Evolutionary conservation across 1,139 yeast species (phyloP).

Genomic region (Lodderomyces metapsilosis): DNA sequence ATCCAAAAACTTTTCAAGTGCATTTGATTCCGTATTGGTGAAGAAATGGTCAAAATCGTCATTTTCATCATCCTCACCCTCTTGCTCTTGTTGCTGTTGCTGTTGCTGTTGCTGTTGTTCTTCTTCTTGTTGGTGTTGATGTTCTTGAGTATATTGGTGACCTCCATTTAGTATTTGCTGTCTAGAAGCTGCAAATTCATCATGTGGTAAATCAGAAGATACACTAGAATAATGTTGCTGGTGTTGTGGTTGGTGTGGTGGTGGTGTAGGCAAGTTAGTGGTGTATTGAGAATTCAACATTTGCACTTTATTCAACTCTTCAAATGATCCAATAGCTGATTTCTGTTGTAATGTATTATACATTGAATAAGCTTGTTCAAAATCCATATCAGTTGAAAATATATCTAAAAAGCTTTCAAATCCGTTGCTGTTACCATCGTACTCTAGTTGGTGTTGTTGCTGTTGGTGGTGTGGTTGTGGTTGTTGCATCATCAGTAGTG

Average conservation of each 20-base stretch:
- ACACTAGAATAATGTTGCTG: slow-evolving; percentile 4
- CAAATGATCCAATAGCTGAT: slow-evolving; percentile 35
- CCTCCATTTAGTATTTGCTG: slow-evolving; percentile 14
- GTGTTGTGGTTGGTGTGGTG: slow-evolving; percentile 6
- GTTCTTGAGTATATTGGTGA: neutral
- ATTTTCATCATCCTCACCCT: slow-evolving; percentile 15
- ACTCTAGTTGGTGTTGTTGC: neutral
- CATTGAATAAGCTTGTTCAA: slow-evolving; percentile 47
- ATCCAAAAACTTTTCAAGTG: slow-evolving; percentile 45
- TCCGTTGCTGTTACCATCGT: slow-evolving; percentile 3
- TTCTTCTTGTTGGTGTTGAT: neutral
- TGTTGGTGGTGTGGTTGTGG: too few species aligned
- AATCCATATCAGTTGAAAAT: slow-evolving; percentile 45
- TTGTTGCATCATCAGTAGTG: neutral
- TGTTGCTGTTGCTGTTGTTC: slow-evolving; percentile 5
- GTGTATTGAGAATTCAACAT: slow-evolving; percentile 23
- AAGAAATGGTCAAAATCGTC: slow-evolving; percentile 46
- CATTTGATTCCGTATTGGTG: slow-evolving; percentile 44
- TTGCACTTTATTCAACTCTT: slow-evolving; percentile 41
- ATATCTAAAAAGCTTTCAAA: slow-evolving; percentile 27
- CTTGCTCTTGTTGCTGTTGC: slow-evolving; percentile 11
- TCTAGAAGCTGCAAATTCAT: slow-evolving; percentile 14
- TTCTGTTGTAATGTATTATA: slow-evolving; percentile 42
- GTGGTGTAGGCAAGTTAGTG: slow-evolving; percentile 9
- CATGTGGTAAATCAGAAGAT: slow-evolving; percentile 9